phyloP scores from a whole-genome alignment of 202 grass and related monocot species.

The Miscanthus sacchariflorus region DNA sequence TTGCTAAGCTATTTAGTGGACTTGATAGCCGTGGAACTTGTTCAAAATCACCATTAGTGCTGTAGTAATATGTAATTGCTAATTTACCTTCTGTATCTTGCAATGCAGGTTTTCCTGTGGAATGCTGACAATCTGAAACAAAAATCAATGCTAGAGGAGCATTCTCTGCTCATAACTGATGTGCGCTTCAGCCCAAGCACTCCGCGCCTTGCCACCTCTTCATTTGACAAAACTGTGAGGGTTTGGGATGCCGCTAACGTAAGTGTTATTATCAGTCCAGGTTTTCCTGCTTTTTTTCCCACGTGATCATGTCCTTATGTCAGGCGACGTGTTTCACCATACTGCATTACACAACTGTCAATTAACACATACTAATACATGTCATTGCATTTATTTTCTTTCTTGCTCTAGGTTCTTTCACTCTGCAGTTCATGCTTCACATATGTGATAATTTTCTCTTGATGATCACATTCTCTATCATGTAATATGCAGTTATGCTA shows the following conservation, averaged over 20 bases:
- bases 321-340: background rate
- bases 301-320: background rate
- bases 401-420: background rate
- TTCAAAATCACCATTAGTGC: background rate
- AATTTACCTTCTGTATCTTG: slow-evolving; percentile 35
- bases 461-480: too few species aligned
- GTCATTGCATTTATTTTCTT: background rate
- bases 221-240: slow-evolving; percentile 87
- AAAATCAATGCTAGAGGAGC: slow-evolving; percentile 69
- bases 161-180: slow-evolving; percentile 68
- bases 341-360: background rate
- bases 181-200: slow-evolving; percentile 68
- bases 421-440: too few species aligned
- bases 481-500: too few species aligned
- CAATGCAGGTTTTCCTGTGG: slow-evolving; percentile 70
- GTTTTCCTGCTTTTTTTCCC: background rate
- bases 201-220: slow-evolving; percentile 69
- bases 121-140: slow-evolving; percentile 67
- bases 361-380: slow-evolving; percentile 3
- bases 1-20: slow-evolving; percentile 31
- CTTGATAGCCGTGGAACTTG: slow-evolving; percentile 15
- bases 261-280: slow-evolving; percentile 13
- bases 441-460: too few species aligned
- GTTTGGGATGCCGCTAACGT: slow-evolving; percentile 78
- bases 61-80: background rate